Conservation (phyloP, 179 eudicot genomes). For the Silene coronaria region DNA sequence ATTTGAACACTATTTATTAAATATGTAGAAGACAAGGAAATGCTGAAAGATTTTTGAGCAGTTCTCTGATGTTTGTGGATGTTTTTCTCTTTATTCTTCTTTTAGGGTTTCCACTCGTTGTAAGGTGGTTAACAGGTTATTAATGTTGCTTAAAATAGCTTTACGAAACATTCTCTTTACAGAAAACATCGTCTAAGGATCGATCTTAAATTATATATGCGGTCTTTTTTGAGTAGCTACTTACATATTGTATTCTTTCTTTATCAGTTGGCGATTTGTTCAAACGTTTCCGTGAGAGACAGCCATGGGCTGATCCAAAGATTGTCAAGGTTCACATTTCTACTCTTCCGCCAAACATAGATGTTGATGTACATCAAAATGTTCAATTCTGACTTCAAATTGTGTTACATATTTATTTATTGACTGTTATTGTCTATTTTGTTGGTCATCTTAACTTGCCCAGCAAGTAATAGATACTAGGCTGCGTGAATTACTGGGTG, state of each 20-base stretch:
- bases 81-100: too few relatives aligned
- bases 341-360: neutral
- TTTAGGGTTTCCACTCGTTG: neutral
- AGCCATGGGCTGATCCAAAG: conserved; percentile 96
- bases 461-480: conserved; percentile 75
- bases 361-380: neutral
- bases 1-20: neutral
- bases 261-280: conserved; percentile 73
- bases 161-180: neutral
- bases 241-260: conserved; percentile 9
- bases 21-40: neutral
- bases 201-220: neutral
- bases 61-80: neutral
- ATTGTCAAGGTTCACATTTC: conserved; percentile 60
- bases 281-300: conserved; percentile 72
- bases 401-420: neutral
- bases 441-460: conserved; percentile 11
- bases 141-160: neutral
- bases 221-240: neutral
- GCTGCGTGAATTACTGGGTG: conserved; percentile 61
- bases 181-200: neutral
- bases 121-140: neutral
- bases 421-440: conserved; percentile 4
- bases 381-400: neutral
- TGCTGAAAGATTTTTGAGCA: neutral